phyloP scores from a whole-genome alignment of 2,329 filamentous ascomycete genomes.

The Berkeleyomyces rouxiae region DNA sequence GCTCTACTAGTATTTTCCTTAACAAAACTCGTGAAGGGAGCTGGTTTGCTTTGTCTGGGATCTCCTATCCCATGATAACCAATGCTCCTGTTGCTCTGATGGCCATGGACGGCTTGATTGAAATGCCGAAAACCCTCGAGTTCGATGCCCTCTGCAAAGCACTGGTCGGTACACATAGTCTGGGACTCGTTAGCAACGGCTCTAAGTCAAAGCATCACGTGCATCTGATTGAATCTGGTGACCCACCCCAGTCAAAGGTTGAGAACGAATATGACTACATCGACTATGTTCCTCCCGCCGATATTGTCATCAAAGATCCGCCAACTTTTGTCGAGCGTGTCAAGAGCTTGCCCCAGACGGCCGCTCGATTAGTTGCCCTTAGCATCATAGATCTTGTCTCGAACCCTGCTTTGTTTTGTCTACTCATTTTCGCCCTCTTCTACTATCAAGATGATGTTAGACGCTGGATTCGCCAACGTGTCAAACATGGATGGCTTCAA shows the following conservation, averaged over 20 bases:
- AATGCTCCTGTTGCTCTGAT: constrained; percentile 38
- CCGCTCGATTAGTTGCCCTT: constrained; percentile 17
- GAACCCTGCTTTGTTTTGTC: constrained; percentile 35
- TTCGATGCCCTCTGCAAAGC: constrained; percentile 37
- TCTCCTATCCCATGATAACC: constrained; percentile 69
- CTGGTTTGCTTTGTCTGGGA: constrained; percentile 88
- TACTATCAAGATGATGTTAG: constrained; percentile 31
- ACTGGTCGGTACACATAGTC: constrained; percentile 54
- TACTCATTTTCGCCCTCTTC: constrained; percentile 27
- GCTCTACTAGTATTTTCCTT: constrained; percentile 57
- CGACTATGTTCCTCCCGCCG: constrained; percentile 20
- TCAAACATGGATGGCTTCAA: constrained; percentile 7
- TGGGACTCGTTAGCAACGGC: constrained; percentile 27
- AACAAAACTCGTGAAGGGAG: constrained; percentile 75
- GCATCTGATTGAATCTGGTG: constrained; percentile 23
- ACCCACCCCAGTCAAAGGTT: constrained; percentile 15
- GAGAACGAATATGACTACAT: constrained; percentile 19
- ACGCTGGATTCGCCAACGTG: constrained; percentile 17
- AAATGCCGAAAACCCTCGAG: constrained; percentile 19
- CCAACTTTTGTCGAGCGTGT: constrained; percentile 33
- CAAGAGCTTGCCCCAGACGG: constrained; percentile 33
- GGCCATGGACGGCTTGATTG: constrained; percentile 30
- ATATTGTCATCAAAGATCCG: constrained; percentile 18
- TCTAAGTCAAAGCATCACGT: constrained; percentile 21
- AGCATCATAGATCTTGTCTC: constrained; percentile 37